These are phyloP conservation scores for Allium fistulosum DNA, from an alignment of 106 monocot species.

Conservation along the genomic window DNA sequence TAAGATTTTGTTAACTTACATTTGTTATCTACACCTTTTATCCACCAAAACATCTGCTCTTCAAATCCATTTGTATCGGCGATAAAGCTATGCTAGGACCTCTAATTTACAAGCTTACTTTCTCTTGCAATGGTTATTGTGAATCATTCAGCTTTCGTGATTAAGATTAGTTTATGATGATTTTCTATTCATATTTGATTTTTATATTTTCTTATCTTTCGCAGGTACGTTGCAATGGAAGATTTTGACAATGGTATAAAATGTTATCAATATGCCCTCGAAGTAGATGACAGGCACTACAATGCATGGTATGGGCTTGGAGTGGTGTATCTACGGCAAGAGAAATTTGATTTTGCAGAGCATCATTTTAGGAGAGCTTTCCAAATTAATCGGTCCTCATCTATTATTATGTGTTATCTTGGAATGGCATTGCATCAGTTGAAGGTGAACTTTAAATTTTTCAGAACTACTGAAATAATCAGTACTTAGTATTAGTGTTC, in stretches of 20 bases:
- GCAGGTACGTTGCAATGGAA: slow-evolving; percentile 77
- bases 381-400: slow-evolving; percentile 72
- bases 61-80: background rate
- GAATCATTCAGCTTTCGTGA: too few relatives aligned
- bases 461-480: too few relatives aligned
- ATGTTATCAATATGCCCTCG: slow-evolving; percentile 80
- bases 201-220: slow-evolving; percentile 2
- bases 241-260: slow-evolving; percentile 95
- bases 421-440: slow-evolving; percentile 83
- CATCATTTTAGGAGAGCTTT: slow-evolving; percentile 84
- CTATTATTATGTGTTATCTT: slow-evolving; percentile 95
- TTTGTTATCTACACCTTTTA: background rate
- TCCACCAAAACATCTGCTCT: background rate
- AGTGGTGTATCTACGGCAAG: slow-evolving; percentile 82
- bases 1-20: slow-evolving; percentile 20
- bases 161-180: too few relatives aligned
- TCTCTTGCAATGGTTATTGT: too few relatives aligned
- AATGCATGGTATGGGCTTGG: slow-evolving; percentile 99
- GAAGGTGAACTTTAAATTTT: slow-evolving; percentile 29
- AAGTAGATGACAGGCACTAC: slow-evolving; percentile 93
- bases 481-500: too few relatives aligned
- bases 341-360: slow-evolving; percentile 94
- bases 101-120: too few relatives aligned
- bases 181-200: background rate
- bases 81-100: too few relatives aligned